Conservation (phyloP, 192 early-diverging fungal species). For the Lunasporangiospora selenospora region DNA sequence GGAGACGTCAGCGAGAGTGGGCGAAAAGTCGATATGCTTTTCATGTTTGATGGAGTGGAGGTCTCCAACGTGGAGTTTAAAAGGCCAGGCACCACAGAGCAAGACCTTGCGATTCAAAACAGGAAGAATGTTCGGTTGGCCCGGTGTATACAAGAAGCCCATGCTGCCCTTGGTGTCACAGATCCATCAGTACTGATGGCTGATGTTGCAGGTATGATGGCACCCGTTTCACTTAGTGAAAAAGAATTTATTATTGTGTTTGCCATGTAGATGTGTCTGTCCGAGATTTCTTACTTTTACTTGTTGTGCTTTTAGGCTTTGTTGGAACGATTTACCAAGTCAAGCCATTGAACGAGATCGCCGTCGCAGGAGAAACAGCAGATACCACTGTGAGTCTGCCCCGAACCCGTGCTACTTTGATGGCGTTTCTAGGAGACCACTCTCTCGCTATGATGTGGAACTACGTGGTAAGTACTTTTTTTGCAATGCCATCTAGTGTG, state of each 20-base stretch:
- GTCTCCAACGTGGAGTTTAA: constrained; percentile 32
- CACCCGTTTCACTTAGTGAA: not conserved
- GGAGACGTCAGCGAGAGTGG: constrained; percentile 12
- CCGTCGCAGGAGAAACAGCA: not conserved
- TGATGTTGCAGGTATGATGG: not conserved
- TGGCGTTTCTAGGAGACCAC: constrained; percentile 1
- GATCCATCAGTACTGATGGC: not conserved
- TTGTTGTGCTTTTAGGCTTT: not conserved
- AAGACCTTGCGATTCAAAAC: constrained; percentile 23
- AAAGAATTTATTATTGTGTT: not conserved
- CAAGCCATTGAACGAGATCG: not conserved
- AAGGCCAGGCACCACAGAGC: constrained; percentile 6
- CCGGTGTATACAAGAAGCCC: constrained; percentile 17
- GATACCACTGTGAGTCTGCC: not conserved
- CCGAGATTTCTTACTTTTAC: not conserved
- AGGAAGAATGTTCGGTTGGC: constrained; percentile 21
- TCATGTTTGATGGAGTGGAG: constrained; percentile 24
- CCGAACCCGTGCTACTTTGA: not conserved
- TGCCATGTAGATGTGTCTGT: not conserved
- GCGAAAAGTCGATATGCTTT: constrained; percentile 20
- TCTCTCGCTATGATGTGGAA: too few relatives aligned
- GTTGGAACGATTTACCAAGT: constrained; percentile 2
- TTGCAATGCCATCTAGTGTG: too few relatives aligned
- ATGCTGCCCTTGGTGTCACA: constrained; percentile 4
- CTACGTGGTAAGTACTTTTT: too few relatives aligned